Evolutionary conservation across 805 yeast species (phyloP), one percentile per base, ranked within the genome.

Genomic region (Suhomyces sp.): DNA sequence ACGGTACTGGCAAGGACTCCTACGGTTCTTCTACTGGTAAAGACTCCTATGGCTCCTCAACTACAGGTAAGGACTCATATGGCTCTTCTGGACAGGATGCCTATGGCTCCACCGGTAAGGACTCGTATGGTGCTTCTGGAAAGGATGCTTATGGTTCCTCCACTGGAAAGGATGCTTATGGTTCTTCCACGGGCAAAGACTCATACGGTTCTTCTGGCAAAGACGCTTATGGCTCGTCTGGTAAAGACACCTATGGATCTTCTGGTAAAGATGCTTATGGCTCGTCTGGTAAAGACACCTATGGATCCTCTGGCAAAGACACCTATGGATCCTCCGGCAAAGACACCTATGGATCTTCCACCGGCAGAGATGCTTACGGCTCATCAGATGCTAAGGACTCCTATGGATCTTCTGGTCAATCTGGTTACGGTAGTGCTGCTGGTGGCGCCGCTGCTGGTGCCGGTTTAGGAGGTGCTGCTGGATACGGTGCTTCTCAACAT

Each of bases 51-150:
- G 59, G 62, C 22, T 22, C 41, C 7, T 47, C 56, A n/a, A n/a
- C n/a, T n/a, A n/a, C n/a, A 15, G 58, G 61, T 26, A 55, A 51
- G 42, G 62, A 56, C 45, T 44, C 63, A 19, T 50, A 56, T 52
- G 64, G 61, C 19, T 51, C 61, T 27, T 24, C 56, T 3, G 57
- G 58, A 23, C 48, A 49, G 44, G 53, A 55, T 27, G 53, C 59
- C 49, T 59, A 62, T 51, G 59, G 62, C 26, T 46, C 54, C 41
- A 57, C 54, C 44, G 54, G 53, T 22, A 44, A 45, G 41, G 58
- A 45, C 35, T 15, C 58, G 4, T 47, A 55, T 48, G 60, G 61
- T 9, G 31, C 57, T 3, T 33, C 56, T 13, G 46, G 29, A 1
- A 26, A 26, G 24, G 49, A 33, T 5, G 7, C 51, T 2, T 23